Evolutionary conservation across 768 basidiomycete species (phyloP).

Genomic region (Trametes maxima): DNA sequence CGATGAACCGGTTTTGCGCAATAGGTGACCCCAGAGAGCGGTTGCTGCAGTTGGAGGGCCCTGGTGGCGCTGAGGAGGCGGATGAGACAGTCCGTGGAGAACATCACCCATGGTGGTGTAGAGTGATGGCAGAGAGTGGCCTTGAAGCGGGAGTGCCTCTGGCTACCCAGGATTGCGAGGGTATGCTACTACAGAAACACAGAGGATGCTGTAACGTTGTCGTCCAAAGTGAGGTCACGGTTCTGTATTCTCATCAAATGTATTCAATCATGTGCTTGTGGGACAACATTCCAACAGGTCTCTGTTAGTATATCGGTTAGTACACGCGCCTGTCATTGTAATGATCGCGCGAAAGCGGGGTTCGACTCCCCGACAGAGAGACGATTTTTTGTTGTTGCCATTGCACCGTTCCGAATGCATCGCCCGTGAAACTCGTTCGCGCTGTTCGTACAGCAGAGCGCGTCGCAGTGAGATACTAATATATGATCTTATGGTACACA

Average conservation of each 20-base stretch:
- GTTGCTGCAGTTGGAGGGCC: constrained; percentile 3
- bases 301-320: constrained; percentile 24
- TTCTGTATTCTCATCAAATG: no score
- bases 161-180: no score
- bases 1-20: constrained; percentile 11
- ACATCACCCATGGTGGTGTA: not conserved
- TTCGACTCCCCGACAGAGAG: constrained; percentile 37
- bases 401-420: no score
- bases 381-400: no score
- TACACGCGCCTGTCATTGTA: constrained; percentile 18
- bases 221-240: no score
- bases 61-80: not conserved
- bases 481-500: not conserved
- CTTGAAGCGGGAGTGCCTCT: no score
- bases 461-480: not conserved
- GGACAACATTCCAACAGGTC: constrained; percentile 1
- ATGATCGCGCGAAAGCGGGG: constrained; percentile 38
- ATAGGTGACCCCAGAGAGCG: constrained; percentile 25
- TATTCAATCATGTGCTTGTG: no score
- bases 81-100: not conserved
- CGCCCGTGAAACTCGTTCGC: no score
- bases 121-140: no score
- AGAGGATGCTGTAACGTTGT: no score
- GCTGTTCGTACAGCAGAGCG: not conserved
- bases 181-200: not conserved